phyloP scores from a whole-genome alignment of 179 eudicot genomes.

The Silene coronaria region DNA sequence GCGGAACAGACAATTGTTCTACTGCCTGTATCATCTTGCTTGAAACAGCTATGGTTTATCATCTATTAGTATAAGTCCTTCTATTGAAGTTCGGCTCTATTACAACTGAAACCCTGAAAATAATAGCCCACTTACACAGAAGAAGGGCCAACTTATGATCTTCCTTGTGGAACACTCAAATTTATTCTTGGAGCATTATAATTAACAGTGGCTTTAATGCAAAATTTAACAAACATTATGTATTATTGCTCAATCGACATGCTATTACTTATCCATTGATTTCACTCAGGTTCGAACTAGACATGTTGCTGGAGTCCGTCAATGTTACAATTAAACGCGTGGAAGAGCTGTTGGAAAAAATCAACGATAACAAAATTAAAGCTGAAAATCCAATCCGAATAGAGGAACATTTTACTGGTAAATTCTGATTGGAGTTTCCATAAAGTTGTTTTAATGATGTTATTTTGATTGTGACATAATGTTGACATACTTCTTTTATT shows the following conservation, averaged over 20 bases:
- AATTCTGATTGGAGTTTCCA: conserved; percentile 10
- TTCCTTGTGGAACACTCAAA: background rate
- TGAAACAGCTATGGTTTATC: background rate
- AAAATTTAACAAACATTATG: background rate
- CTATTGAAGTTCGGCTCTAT: background rate
- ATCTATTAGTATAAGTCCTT: background rate
- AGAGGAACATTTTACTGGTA: conserved; percentile 83
- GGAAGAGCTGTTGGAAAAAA: conserved; percentile 67
- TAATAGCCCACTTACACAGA: background rate
- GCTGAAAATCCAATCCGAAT: conserved; percentile 48
- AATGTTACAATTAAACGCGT: conserved; percentile 71
- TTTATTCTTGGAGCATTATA: background rate
- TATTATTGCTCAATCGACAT: background rate
- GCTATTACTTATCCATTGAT: conserved; percentile 13
- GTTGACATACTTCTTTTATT: conserved; percentile 21
- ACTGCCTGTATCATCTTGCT: background rate
- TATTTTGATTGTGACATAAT: conserved; percentile 4
- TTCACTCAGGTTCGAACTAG: conserved; percentile 71
- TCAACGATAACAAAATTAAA: conserved; percentile 45
- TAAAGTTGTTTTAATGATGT: background rate
- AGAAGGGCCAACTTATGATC: background rate
- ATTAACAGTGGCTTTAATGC: background rate
- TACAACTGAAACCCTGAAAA: background rate
- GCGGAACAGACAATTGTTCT: too few relatives aligned
- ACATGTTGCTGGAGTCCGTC: conserved; percentile 91